Evolutionary conservation across 176 grass and related monocot species (phyloP).

Genomic region (Pontederia paniculata): DNA sequence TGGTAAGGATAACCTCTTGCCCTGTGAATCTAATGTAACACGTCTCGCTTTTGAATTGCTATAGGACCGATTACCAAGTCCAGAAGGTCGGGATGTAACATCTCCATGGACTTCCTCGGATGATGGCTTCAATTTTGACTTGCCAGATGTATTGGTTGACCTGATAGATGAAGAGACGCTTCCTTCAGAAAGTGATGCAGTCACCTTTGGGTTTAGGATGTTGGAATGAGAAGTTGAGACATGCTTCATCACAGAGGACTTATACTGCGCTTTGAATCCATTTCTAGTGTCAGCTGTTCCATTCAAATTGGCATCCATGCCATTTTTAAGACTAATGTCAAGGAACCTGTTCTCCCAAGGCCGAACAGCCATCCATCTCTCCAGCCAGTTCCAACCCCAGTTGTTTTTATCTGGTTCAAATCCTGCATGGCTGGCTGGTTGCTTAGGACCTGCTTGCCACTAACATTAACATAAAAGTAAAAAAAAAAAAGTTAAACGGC

Average conservation of each 20-base stretch:
- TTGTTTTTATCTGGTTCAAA: conserved; percentile 68
- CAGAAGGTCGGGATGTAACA: conserved; percentile 30
- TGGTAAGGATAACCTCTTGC: conserved; percentile 58
- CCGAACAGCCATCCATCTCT: conserved; percentile 92
- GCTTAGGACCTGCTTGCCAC: conserved; percentile 23
- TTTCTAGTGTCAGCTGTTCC: conserved; percentile 26
- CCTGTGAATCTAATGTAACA: conserved; percentile 27
- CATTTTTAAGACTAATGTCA: conserved; percentile 46
- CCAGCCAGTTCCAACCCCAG: conserved; percentile 97
- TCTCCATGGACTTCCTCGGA: conserved; percentile 43
- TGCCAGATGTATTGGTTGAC: conserved; percentile 27
- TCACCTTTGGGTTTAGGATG: conserved; percentile 29
- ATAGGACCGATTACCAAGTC: conserved; percentile 28
- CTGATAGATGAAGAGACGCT: conserved; percentile 30
- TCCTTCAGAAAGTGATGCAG: conserved; percentile 35
- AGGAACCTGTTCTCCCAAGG: conserved; percentile 95
- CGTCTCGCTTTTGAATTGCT: conserved; percentile 77
- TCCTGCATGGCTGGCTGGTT: conserved; percentile 5
- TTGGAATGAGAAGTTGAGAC: conserved; percentile 37
- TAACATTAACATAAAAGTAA: conserved; percentile 4
- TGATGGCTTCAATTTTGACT: conserved; percentile 44
- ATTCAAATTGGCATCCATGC: conserved; percentile 19
- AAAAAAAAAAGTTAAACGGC: background rate
- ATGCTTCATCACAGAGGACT: conserved; percentile 37
- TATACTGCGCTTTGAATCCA: conserved; percentile 29